A percentile compares a stretch with the other conserved stretches of the same genome.
These are phyloP conservation scores for Populus alba DNA, from an alignment of 345 rosid species.

Conservation along the genomic window DNA sequence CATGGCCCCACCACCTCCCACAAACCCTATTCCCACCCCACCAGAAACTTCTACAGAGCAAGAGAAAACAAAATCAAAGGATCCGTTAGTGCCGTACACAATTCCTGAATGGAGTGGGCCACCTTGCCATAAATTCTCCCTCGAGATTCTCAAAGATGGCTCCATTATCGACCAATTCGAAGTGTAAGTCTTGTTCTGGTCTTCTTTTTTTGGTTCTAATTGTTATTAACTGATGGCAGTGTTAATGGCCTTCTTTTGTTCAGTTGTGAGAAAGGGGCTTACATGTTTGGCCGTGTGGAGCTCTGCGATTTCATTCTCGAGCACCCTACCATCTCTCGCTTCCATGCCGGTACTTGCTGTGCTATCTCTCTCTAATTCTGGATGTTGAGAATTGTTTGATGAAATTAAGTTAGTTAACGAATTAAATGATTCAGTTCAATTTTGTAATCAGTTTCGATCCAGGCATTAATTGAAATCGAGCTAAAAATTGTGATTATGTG, in stretches of 20 bases:
- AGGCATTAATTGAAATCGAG: too few relatives aligned
- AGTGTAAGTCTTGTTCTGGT: slow-evolving; percentile 40
- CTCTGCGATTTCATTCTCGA: slow-evolving; percentile 85
- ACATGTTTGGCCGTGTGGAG: slow-evolving; percentile 87
- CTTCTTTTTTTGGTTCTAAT: neutral
- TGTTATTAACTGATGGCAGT: neutral
- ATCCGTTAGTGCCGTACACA: slow-evolving; percentile 55
- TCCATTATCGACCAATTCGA: slow-evolving; percentile 56
- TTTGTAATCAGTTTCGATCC: too few relatives aligned
- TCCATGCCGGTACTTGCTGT: slow-evolving; percentile 71
- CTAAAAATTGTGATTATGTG: too few relatives aligned
- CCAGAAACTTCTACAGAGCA: neutral
- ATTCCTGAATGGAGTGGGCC: slow-evolving; percentile 91
- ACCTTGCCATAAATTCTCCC: slow-evolving; percentile 54
- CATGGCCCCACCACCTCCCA: slow-evolving; percentile 62
- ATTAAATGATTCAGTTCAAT: too few relatives aligned
- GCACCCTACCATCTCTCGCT: slow-evolving; percentile 88
- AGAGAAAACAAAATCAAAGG: neutral
- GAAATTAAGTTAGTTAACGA: neutral
- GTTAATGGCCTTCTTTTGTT: neutral
- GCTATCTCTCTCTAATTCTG: too few relatives aligned
- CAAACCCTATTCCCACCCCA: slow-evolving; percentile 27
- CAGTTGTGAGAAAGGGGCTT: slow-evolving; percentile 85
- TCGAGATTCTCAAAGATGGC: slow-evolving; percentile 90
- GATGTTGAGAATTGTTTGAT: neutral